Conservation (phyloP, 1,284 basidiomycete genomes). For the Rhodotorula sp. region DNA sequence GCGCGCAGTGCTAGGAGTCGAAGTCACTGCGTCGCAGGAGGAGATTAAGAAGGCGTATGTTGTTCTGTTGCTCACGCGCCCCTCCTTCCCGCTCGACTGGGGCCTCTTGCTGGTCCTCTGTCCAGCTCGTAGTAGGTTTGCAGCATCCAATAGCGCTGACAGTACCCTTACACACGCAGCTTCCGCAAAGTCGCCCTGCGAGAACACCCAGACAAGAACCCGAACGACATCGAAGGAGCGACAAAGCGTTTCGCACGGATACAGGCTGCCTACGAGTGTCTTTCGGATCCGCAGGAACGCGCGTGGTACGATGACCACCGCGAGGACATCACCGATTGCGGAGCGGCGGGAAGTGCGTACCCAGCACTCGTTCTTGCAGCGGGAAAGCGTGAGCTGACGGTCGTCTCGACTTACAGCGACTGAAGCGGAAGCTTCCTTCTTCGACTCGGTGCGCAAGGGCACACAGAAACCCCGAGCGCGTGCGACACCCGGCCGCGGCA, state of each 20-base stretch:
- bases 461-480: slow-evolving; percentile 47
- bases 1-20: slow-evolving; percentile 42
- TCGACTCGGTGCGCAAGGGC: slow-evolving; percentile 29
- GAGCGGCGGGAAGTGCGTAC: background rate
- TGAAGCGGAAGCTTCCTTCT: slow-evolving; percentile 64
- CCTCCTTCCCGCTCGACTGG: background rate
- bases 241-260: slow-evolving; percentile 83
- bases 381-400: background rate
- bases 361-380: slow-evolving; percentile 8
- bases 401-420: slow-evolving; percentile 52
- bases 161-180: background rate
- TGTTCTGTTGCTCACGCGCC: background rate
- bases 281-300: slow-evolving; percentile 80
- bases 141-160: background rate
- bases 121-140: background rate
- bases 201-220: slow-evolving; percentile 53
- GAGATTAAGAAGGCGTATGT: slow-evolving; percentile 46
- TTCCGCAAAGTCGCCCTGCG: slow-evolving; percentile 46
- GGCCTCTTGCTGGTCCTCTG: background rate
- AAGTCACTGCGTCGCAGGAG: slow-evolving; percentile 34
- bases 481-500: slow-evolving; percentile 70
- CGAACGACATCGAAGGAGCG: slow-evolving; percentile 62
- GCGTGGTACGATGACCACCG: slow-evolving; percentile 98
- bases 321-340: slow-evolving; percentile 55
- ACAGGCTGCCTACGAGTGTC: slow-evolving; percentile 91